Evolutionary conservation across 1,284 basidiomycete species (phyloP), one percentile per base, ranked within the genome.

Genomic region (Cutaneotrichosporon spelunceum): DNA sequence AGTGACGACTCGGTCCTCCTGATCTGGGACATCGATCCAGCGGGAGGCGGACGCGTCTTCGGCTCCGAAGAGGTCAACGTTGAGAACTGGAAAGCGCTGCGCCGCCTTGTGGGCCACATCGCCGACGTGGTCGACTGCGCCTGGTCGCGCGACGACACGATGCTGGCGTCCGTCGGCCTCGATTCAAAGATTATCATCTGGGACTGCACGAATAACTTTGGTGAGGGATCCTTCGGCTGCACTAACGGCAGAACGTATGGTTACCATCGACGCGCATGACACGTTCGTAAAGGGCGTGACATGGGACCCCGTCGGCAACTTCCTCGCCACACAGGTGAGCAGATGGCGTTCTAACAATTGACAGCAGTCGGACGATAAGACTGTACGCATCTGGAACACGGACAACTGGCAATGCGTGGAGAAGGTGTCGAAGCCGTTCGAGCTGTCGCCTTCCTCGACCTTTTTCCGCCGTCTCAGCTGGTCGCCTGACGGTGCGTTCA

Each of bases 201-300:
- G 93, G 91, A 91, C 77, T 92, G 91, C 0, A 88, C 52, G 13
- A 81, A 57, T 65, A 91, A 89, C 1, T 86, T 95, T 48, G 89
- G 92, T 89, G 60, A 60, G 84, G 26, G 71, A 7, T 2, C 10
- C 19, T 13, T 1, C 4, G 2, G 7, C 23, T 11, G 4, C 6
- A 53, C 64, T 65, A 21, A 65, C 56, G 16, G 27, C 65, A 90
- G 93, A 94, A 69, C 86, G 88, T 10, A 76, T 98, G 53, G 83
- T 85, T 52, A 91, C 88, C 72, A 84, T 99, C 34, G 89, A 91
- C 62, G 86, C 87, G 58, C 96, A 99, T 75, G 87, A 91, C 71
- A 94, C 94, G 6, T 98, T 98, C 76, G 93, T 99, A 69, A 99
- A 99, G 79, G 96, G 96, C 58, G 91, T 99, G 54, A 93, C 91